Evolutionary conservation across 2,329 filamentous ascomycete genomes (phyloP), one percentile per base, ranked within the genome.

Genomic region (Lasiodiplodia theobromae): DNA sequence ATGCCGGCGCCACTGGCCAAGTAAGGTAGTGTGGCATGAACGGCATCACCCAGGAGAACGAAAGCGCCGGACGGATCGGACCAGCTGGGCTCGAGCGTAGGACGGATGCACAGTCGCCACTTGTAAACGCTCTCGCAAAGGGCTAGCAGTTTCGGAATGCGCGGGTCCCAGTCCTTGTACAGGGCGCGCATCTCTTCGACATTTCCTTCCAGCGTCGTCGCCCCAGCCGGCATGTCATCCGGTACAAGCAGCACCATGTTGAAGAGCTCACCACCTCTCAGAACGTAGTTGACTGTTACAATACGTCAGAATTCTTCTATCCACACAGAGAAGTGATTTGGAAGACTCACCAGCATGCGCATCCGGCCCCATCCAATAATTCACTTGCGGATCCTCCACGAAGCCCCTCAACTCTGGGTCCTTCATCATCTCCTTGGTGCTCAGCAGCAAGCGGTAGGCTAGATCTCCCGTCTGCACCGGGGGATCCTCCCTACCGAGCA

Each of bases 21-120:
- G 73, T 91, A 91, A 0, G 89, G 89, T 0, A 91, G 79, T 0
- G 87, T 90, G 0, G 89, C 88, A 70, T 91, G 88, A 2, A 88
- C 87, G 0, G 88, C 86, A 72, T 91, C 89, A 0, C 89, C 89
- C 0, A 91, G 80, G 73, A 91, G 83, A 0, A 86, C 85, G 72
- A 89, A 88, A 0, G 85, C 79, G 0, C 84, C 87, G 0, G 82
- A 85, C 0, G 83, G 77, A 70, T 90, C 84, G 0, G 82, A 86
- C 88, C 89, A 91, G 1, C 80, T 79, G 4, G 77, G 74, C n/a
- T 83, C 82, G 47, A 88, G 81, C 5, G 84, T 83, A 1, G 83
- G 83, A 0, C 87, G 82, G 68, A 87, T 88, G 74, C 85, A 87
- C 0, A 90, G 77, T 2, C 86, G 81, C 88, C 88, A 91, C 74